Evolutionary conservation across 352 stramenopile species (phyloP), one percentile per base, ranked within the genome.

Genomic region (Phytophthora litchii): DNA sequence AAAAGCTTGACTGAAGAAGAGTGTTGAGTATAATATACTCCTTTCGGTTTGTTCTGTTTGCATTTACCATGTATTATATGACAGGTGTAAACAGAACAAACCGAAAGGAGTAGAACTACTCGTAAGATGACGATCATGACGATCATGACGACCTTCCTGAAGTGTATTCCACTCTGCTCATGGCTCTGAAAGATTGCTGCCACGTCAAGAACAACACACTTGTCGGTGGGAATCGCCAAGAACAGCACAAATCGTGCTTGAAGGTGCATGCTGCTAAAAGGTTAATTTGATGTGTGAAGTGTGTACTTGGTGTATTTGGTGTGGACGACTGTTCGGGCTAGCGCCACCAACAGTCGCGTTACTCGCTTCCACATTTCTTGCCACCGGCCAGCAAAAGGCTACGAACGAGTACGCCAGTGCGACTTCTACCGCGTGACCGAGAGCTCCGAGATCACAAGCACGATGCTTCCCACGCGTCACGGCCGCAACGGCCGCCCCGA

Each of bases 401-500:
- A 19, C 51, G 29, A 62, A 4, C 42, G 9, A 59, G 27, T 37
- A 54, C 46, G 32, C 32, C 60, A 69, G 60, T 64, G n/a, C 38
- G 19, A 70, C 55, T 62, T 62, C 54, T 34, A 53, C 47, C 29
- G 35, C 21, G n/a, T 23, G 20, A 25, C n/a, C 25, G 6, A 35
- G 36, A 45, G 19, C 46, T 12, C 20, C 19, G 19, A 47, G 54
- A 56, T 36, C 40, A 55, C 36, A 25, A 37, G 25, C 19, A 43
- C 41, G 59, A 79, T 79, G 70, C 54, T 79, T 34, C 67, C 70
- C 46, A 76, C 57, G 51, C 67, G 70, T 14, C 49, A 74, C 38
- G 66, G 66, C 51, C 66, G 58, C 40, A 70, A 70, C 23, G 64
- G 63, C 16, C 69, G 66, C 19, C 62, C 74, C 40, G 76, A 86